phyloP scores from a whole-genome alignment of 805 yeast genomes.

The Starmerella apis region DNA sequence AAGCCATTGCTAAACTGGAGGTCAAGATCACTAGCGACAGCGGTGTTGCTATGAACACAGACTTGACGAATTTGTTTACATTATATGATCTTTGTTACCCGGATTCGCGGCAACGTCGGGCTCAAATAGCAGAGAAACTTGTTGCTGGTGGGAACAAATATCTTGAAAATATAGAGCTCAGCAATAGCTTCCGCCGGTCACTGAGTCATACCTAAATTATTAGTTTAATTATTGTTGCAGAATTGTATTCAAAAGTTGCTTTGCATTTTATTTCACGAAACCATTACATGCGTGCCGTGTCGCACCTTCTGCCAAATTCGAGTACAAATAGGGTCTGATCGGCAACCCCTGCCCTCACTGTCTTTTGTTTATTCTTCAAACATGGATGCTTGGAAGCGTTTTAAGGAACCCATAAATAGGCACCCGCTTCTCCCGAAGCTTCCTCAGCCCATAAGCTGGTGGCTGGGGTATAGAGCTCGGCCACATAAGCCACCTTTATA shows the following conservation, averaged over 20 bases:
- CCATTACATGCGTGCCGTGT: too few relatives aligned
- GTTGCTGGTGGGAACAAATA: not conserved
- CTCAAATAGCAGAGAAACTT: not conserved
- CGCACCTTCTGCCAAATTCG: too few relatives aligned
- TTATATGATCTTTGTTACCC: constrained; percentile 25
- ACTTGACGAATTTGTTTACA: constrained; percentile 25
- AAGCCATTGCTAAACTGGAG: constrained; percentile 24
- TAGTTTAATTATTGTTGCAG: too few relatives aligned
- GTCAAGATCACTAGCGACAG: constrained; percentile 7
- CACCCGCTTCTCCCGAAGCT: constrained; percentile 9
- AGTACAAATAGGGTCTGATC: too few relatives aligned
- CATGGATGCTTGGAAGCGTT: not conserved
- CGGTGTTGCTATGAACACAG: not conserved
- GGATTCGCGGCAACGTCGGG: constrained; percentile 5
- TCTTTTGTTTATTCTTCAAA: too few relatives aligned
- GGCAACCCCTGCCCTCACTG: too few relatives aligned
- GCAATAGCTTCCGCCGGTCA: not conserved
- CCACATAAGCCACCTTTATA: constrained; percentile 11
- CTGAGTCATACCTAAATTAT: not conserved
- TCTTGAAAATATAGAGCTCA: not conserved
- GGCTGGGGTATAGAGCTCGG: constrained; percentile 24
- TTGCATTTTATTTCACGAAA: too few relatives aligned
- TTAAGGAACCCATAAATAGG: not conserved
- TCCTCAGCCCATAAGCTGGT: constrained; percentile 20
- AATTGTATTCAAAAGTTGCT: too few relatives aligned